Percentiles rank a stretch among this genome's conserved stretches.
phyloP scores from a whole-genome alignment of 805 yeast species.

The Candida silvicultrix region DNA sequence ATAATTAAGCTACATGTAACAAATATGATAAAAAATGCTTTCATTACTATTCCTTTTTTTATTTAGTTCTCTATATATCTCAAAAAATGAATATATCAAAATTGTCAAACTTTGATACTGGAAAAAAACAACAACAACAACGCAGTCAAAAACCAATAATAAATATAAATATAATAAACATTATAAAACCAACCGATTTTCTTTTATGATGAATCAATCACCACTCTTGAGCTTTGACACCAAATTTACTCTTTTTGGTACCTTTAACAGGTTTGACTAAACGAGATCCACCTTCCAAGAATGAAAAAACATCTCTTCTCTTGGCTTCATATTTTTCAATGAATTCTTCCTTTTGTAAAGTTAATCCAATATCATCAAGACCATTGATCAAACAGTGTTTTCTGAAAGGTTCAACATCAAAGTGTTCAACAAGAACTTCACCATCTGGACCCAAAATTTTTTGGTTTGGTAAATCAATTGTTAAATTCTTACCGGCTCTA shows the following conservation, averaged over 20 bases:
- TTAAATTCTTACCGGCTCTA: constrained; percentile 55
- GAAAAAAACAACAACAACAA: background rate
- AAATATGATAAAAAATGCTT: background rate
- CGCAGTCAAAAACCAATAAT: background rate
- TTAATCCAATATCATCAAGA: constrained; percentile 93
- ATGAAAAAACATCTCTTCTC: constrained; percentile 78
- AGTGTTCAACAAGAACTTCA: constrained; percentile 71
- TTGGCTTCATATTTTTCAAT: constrained; percentile 68
- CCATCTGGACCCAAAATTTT: constrained; percentile 61
- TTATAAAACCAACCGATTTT: background rate
- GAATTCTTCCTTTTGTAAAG: constrained; percentile 79
- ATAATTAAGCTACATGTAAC: background rate
- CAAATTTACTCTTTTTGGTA: constrained; percentile 60
- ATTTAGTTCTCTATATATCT: background rate
- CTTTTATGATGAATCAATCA: constrained; percentile 20
- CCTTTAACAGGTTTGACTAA: constrained; percentile 61
- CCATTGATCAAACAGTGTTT: constrained; percentile 94
- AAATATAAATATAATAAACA: constrained; percentile 1
- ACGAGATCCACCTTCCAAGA: constrained; percentile 85
- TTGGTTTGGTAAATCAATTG: constrained; percentile 85
- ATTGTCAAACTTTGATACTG: background rate
- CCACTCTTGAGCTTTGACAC: constrained; percentile 74
- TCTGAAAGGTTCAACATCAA: constrained; percentile 87
- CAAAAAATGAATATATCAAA: background rate
- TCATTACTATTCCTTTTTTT: background rate